phyloP scores from a whole-genome alignment of 2,329 filamentous ascomycete genomes.

The Amesomyces nigricolor region DNA sequence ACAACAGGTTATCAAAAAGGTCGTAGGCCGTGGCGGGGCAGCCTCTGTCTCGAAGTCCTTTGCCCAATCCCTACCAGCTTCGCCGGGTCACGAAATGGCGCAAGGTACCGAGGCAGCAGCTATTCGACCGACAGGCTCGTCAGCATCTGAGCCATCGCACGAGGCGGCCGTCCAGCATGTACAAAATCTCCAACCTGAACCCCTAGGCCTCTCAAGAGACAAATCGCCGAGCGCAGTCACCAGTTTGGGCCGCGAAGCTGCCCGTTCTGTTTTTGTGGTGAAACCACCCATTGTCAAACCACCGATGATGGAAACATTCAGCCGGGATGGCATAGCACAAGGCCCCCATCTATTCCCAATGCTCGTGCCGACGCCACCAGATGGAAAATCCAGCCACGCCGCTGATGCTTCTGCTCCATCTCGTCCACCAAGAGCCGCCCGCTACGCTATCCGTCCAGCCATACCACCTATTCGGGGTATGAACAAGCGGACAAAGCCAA shows the following conservation, averaged over 20 bases:
- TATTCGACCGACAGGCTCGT: slow-evolving; percentile 6
- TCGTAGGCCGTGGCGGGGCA: slow-evolving; percentile 5
- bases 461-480: slow-evolving; percentile 17
- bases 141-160: slow-evolving; percentile 10
- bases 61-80: neutral
- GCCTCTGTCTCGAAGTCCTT: slow-evolving; percentile 1
- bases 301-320: too few relatives aligned
- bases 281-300: slow-evolving; percentile 10
- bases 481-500: neutral
- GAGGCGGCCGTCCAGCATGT: neutral
- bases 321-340: slow-evolving; percentile 4
- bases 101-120: slow-evolving; percentile 4
- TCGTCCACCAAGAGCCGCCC: slow-evolving; percentile 5
- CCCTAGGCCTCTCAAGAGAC: slow-evolving; percentile 2
- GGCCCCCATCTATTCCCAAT: slow-evolving; percentile 5
- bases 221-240: slow-evolving; percentile 1
- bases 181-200: slow-evolving; percentile 6
- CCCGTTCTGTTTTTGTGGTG: slow-evolving; percentile 14
- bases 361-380: slow-evolving; percentile 1
- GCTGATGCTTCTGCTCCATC: slow-evolving; percentile 5
- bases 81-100: slow-evolving; percentile 2
- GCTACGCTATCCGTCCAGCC: neutral
- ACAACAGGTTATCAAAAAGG: slow-evolving; percentile 9
- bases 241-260: slow-evolving; percentile 14
- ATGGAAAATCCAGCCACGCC: slow-evolving; percentile 8